Percentiles rank a stretch among this genome's conserved stretches.
phyloP scores from a whole-genome alignment of 2,329 filamentous ascomycete genomes.

The Karstenula rhodostoma region DNA sequence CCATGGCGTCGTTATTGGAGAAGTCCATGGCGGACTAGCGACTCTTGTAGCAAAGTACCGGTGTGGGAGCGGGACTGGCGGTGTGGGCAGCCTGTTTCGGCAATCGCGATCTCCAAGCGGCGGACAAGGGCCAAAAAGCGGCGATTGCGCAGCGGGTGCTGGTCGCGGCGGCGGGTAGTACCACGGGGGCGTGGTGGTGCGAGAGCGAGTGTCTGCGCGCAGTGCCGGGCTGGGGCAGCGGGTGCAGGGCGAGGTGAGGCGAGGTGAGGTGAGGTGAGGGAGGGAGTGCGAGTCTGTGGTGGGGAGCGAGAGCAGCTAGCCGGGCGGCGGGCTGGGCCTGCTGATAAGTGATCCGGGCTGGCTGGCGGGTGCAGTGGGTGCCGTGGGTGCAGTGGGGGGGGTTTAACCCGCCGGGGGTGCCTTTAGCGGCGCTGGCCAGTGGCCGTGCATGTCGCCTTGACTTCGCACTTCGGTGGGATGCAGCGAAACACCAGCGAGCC shows the following conservation, averaged over 20 bases:
- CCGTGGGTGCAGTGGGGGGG: neutral
- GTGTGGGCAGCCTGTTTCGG: constrained; percentile 49
- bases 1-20: constrained; percentile 41
- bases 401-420: constrained; percentile 13
- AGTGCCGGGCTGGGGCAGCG: constrained; percentile 21
- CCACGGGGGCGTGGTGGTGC: no score
- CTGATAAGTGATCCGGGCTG: constrained; percentile 25
- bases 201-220: constrained; percentile 11
- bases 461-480: constrained; percentile 35
- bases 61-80: constrained; percentile 50
- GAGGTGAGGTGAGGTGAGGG: no score
- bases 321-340: constrained; percentile 31
- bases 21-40: constrained; percentile 46
- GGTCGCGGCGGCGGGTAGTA: no score
- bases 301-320: constrained; percentile 32
- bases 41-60: constrained; percentile 50
- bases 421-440: constrained; percentile 11
- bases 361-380: constrained; percentile 14
- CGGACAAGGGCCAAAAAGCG: constrained; percentile 22
- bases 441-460: constrained; percentile 7
- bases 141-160: constrained; percentile 11
- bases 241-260: constrained; percentile 19
- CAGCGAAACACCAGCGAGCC: constrained; percentile 26
- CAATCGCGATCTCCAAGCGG: constrained; percentile 30
- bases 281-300: constrained; percentile 24